Conservation (phyloP, 805 yeast species). For the Ogataea salicorniae region DNA sequence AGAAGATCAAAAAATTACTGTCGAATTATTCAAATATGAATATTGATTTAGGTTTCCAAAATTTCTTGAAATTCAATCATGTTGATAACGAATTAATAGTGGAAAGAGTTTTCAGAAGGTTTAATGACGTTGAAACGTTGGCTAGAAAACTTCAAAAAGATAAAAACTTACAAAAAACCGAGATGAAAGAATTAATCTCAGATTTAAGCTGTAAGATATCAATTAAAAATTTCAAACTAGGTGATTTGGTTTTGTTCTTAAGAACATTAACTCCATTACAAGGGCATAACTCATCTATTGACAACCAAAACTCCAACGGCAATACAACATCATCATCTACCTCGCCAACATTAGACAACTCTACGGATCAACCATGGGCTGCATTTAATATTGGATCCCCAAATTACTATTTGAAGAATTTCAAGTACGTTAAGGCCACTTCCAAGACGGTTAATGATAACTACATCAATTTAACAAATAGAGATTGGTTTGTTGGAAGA, state of each 20-base stretch:
- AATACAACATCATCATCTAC: background rate
- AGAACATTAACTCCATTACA: conserved; percentile 49
- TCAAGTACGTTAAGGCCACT: conserved; percentile 7
- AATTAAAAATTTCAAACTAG: conserved; percentile 58
- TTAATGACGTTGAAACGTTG: conserved; percentile 82
- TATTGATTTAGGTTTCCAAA: conserved; percentile 33
- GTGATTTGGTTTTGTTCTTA: conserved; percentile 78
- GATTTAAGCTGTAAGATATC: conserved; percentile 52
- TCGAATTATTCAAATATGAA: conserved; percentile 14
- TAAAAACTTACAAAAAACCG: conserved; percentile 46
- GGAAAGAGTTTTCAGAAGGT: conserved; percentile 57
- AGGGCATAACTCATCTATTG: background rate
- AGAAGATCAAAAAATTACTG: conserved; percentile 15
- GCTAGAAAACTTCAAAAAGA: conserved; percentile 84
- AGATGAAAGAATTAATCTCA: conserved; percentile 33
- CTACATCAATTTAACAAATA: conserved; percentile 30
- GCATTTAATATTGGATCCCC: conserved; percentile 89
- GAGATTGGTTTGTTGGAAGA: conserved; percentile 83
- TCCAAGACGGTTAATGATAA: conserved; percentile 5
- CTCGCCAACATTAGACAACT: background rate
- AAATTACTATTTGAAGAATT: conserved; percentile 64
- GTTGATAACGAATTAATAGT: conserved; percentile 25
- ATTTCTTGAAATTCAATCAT: conserved; percentile 20
- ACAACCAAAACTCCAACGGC: background rate
- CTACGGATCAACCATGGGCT: conserved; percentile 68